Evolutionary conservation across 106 monocot genomes (phyloP), one percentile per base, ranked within the genome.

Genomic region (Dioscorea alata): DNA sequence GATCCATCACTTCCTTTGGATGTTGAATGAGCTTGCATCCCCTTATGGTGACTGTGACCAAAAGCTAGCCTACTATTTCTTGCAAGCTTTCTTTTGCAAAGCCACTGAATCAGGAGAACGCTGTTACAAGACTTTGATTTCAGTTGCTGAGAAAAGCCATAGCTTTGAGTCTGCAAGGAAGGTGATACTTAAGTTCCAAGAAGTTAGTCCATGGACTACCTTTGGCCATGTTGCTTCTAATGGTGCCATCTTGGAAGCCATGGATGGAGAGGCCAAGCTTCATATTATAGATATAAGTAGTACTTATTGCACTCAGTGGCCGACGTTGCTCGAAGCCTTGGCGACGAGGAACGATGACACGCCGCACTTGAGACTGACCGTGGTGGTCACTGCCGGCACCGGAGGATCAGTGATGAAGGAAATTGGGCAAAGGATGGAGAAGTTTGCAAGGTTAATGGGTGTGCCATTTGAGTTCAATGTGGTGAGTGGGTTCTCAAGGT

Each of bases 221-320:
- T 84, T 84, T n/a, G 84, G 84, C 6, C 84, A 84, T 35, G 84
- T 84, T 2, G 76, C 79, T 12, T 63, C 84, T 49, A 84, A 84
- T 24, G 76, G 79, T 3, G 84, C 79, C 3, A 84, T 84, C 60
- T 23, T 84, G 54, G 84, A 84, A 58, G 76, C 79, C 4, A 56
- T 84, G 2, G 84, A 84, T 19, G 75, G 75, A 16, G 83, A 83
- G 60, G 0, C 78, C 13, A 83, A 65, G 24, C 71, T 83, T 18
- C 83, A 83, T 62, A 83, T 83, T 28, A 75, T 83, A 13, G 83
- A 83, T 21, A 72, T 83, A 58, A 83, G 83, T 48, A 79, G 79
- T 71, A 83, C 83, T 7, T 75, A 75, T 50, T 83, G 83, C 75
- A 83, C 83, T 1, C 83, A 83, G 65, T 83, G 83, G 83, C 83